Conservation (phyloP, 192 early-diverging fungal species). For the Chytriomyces hyalinus region DNA sequence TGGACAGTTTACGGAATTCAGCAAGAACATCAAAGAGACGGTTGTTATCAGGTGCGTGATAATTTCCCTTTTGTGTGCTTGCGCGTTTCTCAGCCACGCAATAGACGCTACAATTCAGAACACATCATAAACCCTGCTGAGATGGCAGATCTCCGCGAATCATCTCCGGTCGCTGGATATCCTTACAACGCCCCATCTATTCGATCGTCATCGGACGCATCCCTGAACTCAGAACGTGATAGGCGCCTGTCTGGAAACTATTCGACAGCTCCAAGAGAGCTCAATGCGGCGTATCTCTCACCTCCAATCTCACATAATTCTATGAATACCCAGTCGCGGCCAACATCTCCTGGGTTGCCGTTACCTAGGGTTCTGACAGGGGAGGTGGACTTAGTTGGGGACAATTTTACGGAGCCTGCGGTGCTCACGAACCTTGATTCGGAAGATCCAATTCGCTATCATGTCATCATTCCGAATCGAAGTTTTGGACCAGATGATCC, state of each 20-base stretch:
- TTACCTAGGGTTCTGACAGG: neutral
- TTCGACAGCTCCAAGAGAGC: neutral
- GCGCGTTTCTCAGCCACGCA: neutral
- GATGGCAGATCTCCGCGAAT: neutral
- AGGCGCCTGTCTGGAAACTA: neutral
- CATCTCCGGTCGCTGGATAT: constrained; percentile 17
- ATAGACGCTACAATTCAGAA: constrained; percentile 14
- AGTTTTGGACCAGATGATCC: constrained; percentile 29
- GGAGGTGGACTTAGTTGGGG: neutral
- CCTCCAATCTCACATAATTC: neutral
- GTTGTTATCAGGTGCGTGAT: constrained; percentile 21
- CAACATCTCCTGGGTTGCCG: neutral
- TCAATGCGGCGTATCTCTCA: constrained; percentile 3
- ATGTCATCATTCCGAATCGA: constrained; percentile 20
- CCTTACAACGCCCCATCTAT: neutral
- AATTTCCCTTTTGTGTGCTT: no score
- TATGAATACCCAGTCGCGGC: neutral
- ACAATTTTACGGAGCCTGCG: constrained; percentile 22
- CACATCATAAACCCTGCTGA: constrained; percentile 23
- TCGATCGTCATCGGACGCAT: neutral
- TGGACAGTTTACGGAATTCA: neutral
- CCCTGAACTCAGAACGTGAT: neutral
- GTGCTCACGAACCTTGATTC: constrained; percentile 18
- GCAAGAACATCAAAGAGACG: neutral
- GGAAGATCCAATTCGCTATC: constrained; percentile 20